phyloP scores from a whole-genome alignment of 208 protist species.

The Acanthamoeba healyi region DNA sequence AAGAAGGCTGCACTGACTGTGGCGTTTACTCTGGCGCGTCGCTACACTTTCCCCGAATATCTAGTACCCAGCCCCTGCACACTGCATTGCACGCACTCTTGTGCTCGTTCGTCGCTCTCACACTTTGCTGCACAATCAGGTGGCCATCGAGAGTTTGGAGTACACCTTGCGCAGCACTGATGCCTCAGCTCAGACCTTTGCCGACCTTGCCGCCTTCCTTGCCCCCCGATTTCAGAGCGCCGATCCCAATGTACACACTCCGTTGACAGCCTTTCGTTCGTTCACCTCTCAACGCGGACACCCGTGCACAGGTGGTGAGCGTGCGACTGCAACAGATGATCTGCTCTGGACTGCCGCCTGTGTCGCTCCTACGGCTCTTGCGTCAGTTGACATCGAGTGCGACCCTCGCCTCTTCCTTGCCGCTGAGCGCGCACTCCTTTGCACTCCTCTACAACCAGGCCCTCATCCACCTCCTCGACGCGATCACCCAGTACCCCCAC shows the following conservation, averaged over 20 bases:
- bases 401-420: no score
- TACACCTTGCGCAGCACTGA: neutral
- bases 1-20: neutral
- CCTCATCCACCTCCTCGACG: neutral
- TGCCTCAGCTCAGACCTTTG: neutral
- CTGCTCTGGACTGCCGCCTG: neutral
- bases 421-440: neutral
- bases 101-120: neutral
- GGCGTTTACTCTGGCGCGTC: neutral
- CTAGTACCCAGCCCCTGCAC: no score
- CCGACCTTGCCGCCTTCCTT: slow-evolving; percentile 40
- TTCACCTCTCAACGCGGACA: no score
- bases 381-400: no score
- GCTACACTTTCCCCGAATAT: neutral
- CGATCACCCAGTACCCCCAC: no score
- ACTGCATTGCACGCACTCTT: neutral
- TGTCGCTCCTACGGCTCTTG: neutral
- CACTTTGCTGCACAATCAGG: neutral
- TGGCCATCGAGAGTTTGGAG: neutral
- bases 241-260: neutral
- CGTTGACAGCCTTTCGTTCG: no score
- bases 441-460: neutral
- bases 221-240: neutral
- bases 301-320: neutral
- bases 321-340: neutral